Percentiles rank a stretch among this genome's conserved stretches.
Conservation (phyloP, 352 stramenopile species). For the Phytophthora crassamura region DNA sequence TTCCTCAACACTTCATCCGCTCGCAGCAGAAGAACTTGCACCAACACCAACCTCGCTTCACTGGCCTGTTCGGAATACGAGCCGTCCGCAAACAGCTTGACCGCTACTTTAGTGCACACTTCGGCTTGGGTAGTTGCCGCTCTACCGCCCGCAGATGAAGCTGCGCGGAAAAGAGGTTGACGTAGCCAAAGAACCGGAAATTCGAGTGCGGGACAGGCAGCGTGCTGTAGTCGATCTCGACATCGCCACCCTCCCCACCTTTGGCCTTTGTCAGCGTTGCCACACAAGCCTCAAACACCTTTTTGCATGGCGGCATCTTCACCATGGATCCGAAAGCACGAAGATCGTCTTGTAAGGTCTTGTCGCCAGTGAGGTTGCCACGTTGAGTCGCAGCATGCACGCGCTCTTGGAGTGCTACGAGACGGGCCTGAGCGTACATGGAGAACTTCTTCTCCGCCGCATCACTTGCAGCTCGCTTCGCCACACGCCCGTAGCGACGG, state of each 20-base stretch:
- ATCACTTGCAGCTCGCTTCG: slow-evolving; percentile 49
- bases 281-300: slow-evolving; percentile 44
- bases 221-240: slow-evolving; percentile 22
- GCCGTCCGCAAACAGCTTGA: slow-evolving; percentile 17
- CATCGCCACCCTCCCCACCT: slow-evolving; percentile 32
- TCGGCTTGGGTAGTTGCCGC: neutral
- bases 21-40: slow-evolving; percentile 27
- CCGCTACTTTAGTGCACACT: slow-evolving; percentile 19
- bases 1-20: slow-evolving; percentile 26
- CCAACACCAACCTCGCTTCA: slow-evolving; percentile 36
- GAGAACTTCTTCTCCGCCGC: slow-evolving; percentile 58
- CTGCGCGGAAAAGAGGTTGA: slow-evolving; percentile 36
- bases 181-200: slow-evolving; percentile 41
- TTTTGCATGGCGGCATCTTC: slow-evolving; percentile 39
- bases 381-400: slow-evolving; percentile 18
- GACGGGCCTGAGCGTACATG: slow-evolving; percentile 26
- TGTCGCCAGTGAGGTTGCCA: slow-evolving; percentile 22
- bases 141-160: slow-evolving; percentile 11
- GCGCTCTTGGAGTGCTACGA: slow-evolving; percentile 33
- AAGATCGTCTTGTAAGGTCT: slow-evolving; percentile 27
- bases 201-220: slow-evolving; percentile 41
- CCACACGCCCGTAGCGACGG: slow-evolving; percentile 50
- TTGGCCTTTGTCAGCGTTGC: slow-evolving; percentile 33
- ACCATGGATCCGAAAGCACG: slow-evolving; percentile 24
- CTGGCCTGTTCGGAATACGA: slow-evolving; percentile 20